Conservation (phyloP, 192 early-diverging fungal genomes). For the Umbelopsis isabellina region DNA sequence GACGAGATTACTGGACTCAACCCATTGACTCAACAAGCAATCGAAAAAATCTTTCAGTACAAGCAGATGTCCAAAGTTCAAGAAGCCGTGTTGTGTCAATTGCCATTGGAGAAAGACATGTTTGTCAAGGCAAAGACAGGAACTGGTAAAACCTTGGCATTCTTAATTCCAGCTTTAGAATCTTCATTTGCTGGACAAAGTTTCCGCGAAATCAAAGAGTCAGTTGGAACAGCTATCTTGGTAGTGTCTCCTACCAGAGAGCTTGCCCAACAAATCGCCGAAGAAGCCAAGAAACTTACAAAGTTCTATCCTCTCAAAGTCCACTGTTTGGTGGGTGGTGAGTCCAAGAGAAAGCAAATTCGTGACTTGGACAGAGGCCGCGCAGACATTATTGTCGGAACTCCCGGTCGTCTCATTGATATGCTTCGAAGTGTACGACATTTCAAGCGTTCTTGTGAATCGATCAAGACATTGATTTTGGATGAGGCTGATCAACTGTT, state of each 20-base stretch:
- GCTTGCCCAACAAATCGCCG: conserved; percentile 83
- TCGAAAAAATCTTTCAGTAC: conserved; percentile 72
- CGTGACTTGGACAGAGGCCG: conserved; percentile 47
- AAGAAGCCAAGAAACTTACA: conserved; percentile 71
- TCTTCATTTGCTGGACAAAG: conserved; percentile 52
- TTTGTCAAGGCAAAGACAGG: conserved; percentile 97
- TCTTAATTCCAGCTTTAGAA: conserved; percentile 87
- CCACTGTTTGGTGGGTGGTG: conserved; percentile 81
- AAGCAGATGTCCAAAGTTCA: conserved; percentile 84
- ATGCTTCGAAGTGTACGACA: conserved; percentile 58
- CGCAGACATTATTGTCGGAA: conserved; percentile 89
- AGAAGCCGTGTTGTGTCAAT: conserved; percentile 70
- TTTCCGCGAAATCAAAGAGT: conserved; percentile 41
- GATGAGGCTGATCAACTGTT: conserved; percentile 97
- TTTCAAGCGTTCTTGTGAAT: conserved; percentile 52
- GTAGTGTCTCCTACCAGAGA: conserved; percentile 92
- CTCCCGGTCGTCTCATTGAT: conserved; percentile 91
- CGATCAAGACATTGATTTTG: conserved; percentile 74
- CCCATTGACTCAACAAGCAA: conserved; percentile 57
- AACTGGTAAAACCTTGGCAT: conserved; percentile 97
- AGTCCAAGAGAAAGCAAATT: conserved; percentile 60
- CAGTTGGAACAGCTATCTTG: conserved; percentile 64
- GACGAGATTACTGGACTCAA: conserved; percentile 48
- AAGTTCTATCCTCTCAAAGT: conserved; percentile 63
- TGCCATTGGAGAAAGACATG: conserved; percentile 78